Base-by-base conservation (phyloP, 177 flowering plant species). In the Vitis hybrid region DNA sequence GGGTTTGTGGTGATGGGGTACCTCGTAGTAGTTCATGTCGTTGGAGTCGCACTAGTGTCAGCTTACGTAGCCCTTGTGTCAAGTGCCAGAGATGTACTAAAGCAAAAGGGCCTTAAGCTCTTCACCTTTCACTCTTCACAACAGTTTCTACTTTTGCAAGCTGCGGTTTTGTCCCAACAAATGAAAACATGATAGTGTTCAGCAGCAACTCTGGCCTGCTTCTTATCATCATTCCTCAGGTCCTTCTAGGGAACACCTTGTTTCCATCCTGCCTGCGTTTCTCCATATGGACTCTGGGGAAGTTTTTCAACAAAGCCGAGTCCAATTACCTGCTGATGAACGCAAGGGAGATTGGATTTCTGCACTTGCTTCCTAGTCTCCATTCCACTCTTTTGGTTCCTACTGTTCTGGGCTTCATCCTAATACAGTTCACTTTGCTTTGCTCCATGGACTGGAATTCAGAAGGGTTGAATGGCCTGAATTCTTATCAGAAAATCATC, bases 141-240 rank as follows among this genome's bases (percentile, higher is more conserved):
- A 63, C 68, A 0, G 85, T 86, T 14, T 88, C 94, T 1, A 75
- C 88, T 0, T 84, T 90, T 30, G 21, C 84, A 1, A 92, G 79
- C 60, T 82, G 90, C 55, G 97, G 82, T 2, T 80, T 83, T 32
- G 48, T 85, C 20, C 93, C 97, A 0, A 88, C 87, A 9, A 91
- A 90, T 63, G 94, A 91, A 64, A 88, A 86, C 81, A 87, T 87
- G 94, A 61, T 83, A 0, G 82, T 81, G 2, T 90, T 91, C 73
- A 72, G 61, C 66, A 74, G 76, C 24, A 82, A 87, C 35, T 75
- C 93, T 5, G 89, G 87, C 13, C 90, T 91, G 3, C 76, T 90
- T 0, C 72, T 80, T 14, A 67, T 90, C 18, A 54, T 91, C 1
- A 75, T 87, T 17, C 87, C 91, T 10, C 94, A 81, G 53, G 1